phyloP scores from a whole-genome alignment of 2,329 filamentous ascomycete species.

The Xylariaceae sp. region DNA sequence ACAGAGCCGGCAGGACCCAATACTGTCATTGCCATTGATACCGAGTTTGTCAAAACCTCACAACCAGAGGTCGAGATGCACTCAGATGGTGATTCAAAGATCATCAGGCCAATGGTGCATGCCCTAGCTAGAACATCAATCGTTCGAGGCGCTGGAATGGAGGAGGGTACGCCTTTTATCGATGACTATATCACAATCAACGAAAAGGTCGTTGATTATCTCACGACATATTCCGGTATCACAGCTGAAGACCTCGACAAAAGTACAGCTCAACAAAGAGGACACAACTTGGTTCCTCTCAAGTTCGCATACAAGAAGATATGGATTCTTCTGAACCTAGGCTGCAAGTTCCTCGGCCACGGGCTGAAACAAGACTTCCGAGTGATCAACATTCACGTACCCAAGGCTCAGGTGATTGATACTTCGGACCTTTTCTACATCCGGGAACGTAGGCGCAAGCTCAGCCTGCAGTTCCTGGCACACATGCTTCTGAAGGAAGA shows the following conservation, averaged over 20 bases:
- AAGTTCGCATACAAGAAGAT: slow-evolving; percentile 97
- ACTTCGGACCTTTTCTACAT: slow-evolving; percentile 91
- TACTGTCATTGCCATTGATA: slow-evolving; percentile 84
- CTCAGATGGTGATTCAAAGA: slow-evolving; percentile 86
- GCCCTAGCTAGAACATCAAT: slow-evolving; percentile 92
- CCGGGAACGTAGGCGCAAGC: slow-evolving; percentile 72
- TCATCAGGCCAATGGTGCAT: slow-evolving; percentile 84
- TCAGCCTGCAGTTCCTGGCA: slow-evolving; percentile 86
- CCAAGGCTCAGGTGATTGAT: slow-evolving; percentile 85
- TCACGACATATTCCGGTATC: slow-evolving; percentile 93
- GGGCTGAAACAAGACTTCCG: slow-evolving; percentile 94
- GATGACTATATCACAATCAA: slow-evolving; percentile 94
- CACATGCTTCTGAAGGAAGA: slow-evolving; percentile 90
- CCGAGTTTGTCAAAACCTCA: slow-evolving; percentile 91
- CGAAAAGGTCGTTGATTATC: slow-evolving; percentile 89
- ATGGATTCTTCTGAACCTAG: slow-evolving; percentile 92
- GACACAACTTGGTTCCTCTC: slow-evolving; percentile 76
- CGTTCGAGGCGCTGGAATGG: slow-evolving; percentile 70
- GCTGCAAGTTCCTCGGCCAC: slow-evolving; percentile 90
- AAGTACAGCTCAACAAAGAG: slow-evolving; percentile 51
- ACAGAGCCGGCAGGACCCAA: slow-evolving; percentile 65
- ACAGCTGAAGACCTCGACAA: slow-evolving; percentile 79
- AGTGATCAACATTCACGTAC: slow-evolving; percentile 96
- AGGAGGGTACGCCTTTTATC: slow-evolving; percentile 84
- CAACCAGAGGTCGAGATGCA: slow-evolving; percentile 96